A percentile compares a stretch with the other conserved stretches of the same genome.
phyloP scores from a whole-genome alignment of 2,329 filamentous ascomycete genomes.

The Colletotrichum cereale region DNA sequence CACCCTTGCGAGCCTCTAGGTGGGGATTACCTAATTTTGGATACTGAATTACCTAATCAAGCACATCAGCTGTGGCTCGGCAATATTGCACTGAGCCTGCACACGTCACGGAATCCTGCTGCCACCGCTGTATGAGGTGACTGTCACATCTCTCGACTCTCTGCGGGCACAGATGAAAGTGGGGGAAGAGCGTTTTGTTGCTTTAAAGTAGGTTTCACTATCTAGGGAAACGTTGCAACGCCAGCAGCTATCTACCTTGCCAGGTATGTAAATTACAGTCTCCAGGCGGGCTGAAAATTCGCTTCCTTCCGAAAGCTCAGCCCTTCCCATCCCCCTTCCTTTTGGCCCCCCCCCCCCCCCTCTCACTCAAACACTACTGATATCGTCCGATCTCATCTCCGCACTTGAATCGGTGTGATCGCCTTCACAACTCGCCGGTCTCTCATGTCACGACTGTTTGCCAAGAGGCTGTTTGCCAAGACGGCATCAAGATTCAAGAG shows the following conservation, averaged over 20 bases:
- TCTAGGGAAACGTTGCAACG: constrained; percentile 10
- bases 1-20: neutral
- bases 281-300: constrained; percentile 18
- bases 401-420: neutral
- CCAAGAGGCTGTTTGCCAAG: constrained; percentile 15
- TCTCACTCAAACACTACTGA: constrained; percentile 30
- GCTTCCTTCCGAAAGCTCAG: constrained; percentile 34
- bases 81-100: too few relatives aligned
- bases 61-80: neutral
- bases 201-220: neutral
- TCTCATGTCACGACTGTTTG: neutral
- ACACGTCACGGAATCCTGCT: neutral
- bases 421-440: neutral
- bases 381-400: constrained; percentile 3
- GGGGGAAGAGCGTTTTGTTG: neutral
- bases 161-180: constrained; percentile 18
- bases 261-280: neutral
- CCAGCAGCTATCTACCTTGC: neutral
- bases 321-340: neutral
- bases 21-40: constrained; percentile 35
- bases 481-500: neutral
- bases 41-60: neutral
- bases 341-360: neutral
- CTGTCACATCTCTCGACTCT: constrained; percentile 27
- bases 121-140: neutral